Conservation (phyloP, 106 monocot species). For the Xerophyta viscosa region DNA sequence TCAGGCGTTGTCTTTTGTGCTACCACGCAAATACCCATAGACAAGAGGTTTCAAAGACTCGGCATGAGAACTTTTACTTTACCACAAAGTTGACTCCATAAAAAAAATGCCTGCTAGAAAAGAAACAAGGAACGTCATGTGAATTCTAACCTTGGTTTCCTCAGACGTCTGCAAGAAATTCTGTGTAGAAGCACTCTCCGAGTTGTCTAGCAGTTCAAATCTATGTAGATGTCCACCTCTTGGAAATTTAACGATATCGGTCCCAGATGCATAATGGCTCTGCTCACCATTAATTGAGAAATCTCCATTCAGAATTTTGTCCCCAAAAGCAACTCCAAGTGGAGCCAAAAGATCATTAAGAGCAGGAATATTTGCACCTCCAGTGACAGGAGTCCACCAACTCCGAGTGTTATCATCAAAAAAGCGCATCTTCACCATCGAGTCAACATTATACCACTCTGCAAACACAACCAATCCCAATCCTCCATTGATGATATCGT, state of each 20-base stretch:
- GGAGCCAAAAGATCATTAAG: constrained; percentile 87
- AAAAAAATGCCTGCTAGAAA: background rate
- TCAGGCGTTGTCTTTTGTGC: too few species aligned
- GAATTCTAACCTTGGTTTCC: constrained; percentile 43
- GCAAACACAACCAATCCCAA: constrained; percentile 81
- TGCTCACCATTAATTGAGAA: constrained; percentile 90
- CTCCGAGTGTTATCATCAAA: constrained; percentile 99
- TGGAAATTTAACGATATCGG: constrained; percentile 91
- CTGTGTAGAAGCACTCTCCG: constrained; percentile 53
- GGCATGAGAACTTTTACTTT: too few species aligned
- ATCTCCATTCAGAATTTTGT: constrained; percentile 84
- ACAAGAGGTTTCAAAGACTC: too few species aligned
- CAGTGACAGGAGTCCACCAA: constrained; percentile 99
- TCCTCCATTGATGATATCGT: constrained; percentile 71
- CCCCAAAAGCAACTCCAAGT: constrained; percentile 93
- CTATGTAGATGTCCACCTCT: constrained; percentile 81
- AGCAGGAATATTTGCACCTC: constrained; percentile 96
- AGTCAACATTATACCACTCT: constrained; percentile 94
- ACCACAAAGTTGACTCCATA: too few species aligned
- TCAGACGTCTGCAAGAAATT: constrained; percentile 39
- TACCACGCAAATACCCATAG: too few species aligned
- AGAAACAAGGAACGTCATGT: background rate
- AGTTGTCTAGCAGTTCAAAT: constrained; percentile 87
- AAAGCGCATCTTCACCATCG: constrained; percentile 97
- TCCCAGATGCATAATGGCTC: constrained; percentile 95